Conservation (phyloP, 306 rosid genomes). For the Sicyos baderoa region DNA sequence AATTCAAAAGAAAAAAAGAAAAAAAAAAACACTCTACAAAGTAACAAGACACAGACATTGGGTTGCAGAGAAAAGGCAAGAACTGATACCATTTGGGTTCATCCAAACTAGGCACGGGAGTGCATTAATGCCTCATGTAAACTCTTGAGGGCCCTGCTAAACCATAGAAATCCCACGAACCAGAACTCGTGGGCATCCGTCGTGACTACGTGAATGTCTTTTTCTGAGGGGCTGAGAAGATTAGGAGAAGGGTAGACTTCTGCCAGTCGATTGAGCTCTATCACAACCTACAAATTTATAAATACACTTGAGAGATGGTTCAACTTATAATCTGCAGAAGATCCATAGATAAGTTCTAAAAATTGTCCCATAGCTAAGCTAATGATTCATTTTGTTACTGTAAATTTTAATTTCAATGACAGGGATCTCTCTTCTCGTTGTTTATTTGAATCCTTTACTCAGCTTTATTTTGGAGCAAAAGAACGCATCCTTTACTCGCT, state of each 20-base stretch:
- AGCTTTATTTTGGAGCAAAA: no score
- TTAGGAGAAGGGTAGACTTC: slow-evolving; percentile 36
- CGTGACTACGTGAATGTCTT: slow-evolving; percentile 37
- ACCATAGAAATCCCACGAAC: slow-evolving; percentile 64
- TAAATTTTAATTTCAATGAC: no score
- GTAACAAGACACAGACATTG: background rate
- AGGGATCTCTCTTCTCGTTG: no score
- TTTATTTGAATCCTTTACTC: no score
- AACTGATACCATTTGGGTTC: background rate
- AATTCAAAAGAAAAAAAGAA: no score
- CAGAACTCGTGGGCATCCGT: slow-evolving; percentile 58
- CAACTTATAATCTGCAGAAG: background rate
- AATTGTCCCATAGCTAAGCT: background rate
- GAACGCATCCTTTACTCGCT: no score
- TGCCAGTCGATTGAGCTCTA: slow-evolving; percentile 43
- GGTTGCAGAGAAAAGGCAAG: background rate
- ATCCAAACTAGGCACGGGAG: slow-evolving; percentile 8
- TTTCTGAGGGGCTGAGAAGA: slow-evolving; percentile 48
- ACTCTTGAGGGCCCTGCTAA: slow-evolving; percentile 54
- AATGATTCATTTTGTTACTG: background rate
- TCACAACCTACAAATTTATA: slow-evolving; percentile 37
- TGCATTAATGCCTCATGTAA: slow-evolving; percentile 33
- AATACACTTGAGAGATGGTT: background rate
- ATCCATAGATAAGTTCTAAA: background rate
- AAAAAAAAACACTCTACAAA: background rate